A percentile compares a stretch with the other conserved stretches of the same genome.
These are phyloP conservation scores for Hypholoma fasciculare DNA, from an alignment of 768 basidiomycete species.

Conservation along the genomic window DNA sequence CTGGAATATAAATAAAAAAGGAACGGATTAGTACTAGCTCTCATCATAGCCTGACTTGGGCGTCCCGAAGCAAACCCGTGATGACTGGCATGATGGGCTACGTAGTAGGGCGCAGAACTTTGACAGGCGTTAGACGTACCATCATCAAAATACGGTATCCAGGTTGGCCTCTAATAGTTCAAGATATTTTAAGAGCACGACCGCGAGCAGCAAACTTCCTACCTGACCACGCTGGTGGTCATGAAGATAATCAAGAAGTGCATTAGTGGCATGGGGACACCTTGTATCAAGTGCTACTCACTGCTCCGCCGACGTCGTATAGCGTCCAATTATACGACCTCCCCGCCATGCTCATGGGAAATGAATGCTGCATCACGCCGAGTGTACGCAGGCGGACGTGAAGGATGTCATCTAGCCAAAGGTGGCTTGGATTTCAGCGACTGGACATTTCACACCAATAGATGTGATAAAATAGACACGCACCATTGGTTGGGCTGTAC, in stretches of 20 bases:
- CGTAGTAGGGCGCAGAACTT: background rate
- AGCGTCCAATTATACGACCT: slow-evolving; percentile 72
- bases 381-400: slow-evolving; percentile 80
- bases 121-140: slow-evolving; percentile 42
- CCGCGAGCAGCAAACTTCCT: background rate
- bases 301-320: slow-evolving; percentile 84
- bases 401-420: slow-evolving; percentile 64
- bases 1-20: slow-evolving; percentile 31
- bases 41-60: background rate
- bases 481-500: slow-evolving; percentile 73
- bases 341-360: slow-evolving; percentile 65
- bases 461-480: slow-evolving; percentile 3
- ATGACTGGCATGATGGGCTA: background rate
- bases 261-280: background rate
- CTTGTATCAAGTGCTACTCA: slow-evolving; percentile 34
- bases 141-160: slow-evolving; percentile 87
- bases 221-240: slow-evolving; percentile 21
- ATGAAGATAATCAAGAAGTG: slow-evolving; percentile 3
- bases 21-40: background rate
- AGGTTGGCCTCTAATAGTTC: slow-evolving; percentile 61
- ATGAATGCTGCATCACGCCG: slow-evolving; percentile 76
- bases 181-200: slow-evolving; percentile 1
- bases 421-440: background rate
- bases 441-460: background rate
- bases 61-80: background rate